Conservation (phyloP, 371 early-diverging fungal species). For the Mortierella sp. region DNA sequence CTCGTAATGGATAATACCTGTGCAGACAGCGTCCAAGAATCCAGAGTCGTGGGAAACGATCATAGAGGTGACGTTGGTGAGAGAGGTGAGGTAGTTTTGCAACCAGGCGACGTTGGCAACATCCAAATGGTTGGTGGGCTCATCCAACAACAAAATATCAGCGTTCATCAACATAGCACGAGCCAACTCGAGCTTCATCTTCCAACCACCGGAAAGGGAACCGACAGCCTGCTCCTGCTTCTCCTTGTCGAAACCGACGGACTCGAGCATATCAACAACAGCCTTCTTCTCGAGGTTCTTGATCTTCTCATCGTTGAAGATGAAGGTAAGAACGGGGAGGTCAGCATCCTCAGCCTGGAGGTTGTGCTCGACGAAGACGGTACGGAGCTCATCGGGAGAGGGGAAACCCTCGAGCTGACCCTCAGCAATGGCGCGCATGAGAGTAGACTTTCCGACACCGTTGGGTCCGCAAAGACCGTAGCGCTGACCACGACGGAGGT, state of each 20-base stretch:
- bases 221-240: slow-evolving; percentile 59
- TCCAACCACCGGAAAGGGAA: slow-evolving; percentile 81
- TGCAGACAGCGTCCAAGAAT: slow-evolving; percentile 90
- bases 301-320: slow-evolving; percentile 60
- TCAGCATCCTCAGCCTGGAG: slow-evolving; percentile 83
- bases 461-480: slow-evolving; percentile 92
- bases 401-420: slow-evolving; percentile 89
- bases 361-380: slow-evolving; percentile 84
- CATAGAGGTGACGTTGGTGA: slow-evolving; percentile 82
- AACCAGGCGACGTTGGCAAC: slow-evolving; percentile 87
- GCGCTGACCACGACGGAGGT: slow-evolving; percentile 83
- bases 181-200: slow-evolving; percentile 91
- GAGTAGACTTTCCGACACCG: slow-evolving; percentile 93
- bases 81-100: slow-evolving; percentile 80
- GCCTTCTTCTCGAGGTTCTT: slow-evolving; percentile 55
- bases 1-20: slow-evolving; percentile 87
- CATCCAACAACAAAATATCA: slow-evolving; percentile 90
- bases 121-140: slow-evolving; percentile 96
- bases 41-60: slow-evolving; percentile 93
- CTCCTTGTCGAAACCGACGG: slow-evolving; percentile 78
- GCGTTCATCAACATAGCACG: slow-evolving; percentile 88
- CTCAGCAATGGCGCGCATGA: slow-evolving; percentile 88
- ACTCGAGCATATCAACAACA: slow-evolving; percentile 61
- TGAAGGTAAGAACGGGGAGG: slow-evolving; percentile 73
- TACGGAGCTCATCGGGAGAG: slow-evolving; percentile 76